Percentiles rank a stretch among this genome's conserved stretches.
Conservation (phyloP, 306 rosid species). For the Glycine tomentella region DNA sequence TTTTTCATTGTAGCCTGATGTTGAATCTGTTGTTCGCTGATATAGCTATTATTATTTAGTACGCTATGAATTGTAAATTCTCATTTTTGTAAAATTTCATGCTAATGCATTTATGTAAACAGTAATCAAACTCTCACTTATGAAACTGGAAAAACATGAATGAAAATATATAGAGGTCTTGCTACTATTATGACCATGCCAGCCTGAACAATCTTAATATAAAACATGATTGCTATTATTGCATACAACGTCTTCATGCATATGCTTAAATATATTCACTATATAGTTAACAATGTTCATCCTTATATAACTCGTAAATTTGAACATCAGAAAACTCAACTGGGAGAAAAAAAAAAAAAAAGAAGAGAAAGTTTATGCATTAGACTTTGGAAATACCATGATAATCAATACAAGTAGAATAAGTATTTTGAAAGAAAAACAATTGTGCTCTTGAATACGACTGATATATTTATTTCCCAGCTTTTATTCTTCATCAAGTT, state of each 20-base stretch:
- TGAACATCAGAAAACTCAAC: neutral
- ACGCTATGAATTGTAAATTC: neutral
- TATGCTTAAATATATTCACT: neutral
- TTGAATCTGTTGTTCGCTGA: no score
- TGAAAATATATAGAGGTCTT: neutral
- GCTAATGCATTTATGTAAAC: conserved; percentile 18
- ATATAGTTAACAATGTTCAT: no score
- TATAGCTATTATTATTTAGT: no score
- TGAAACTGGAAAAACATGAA: neutral
- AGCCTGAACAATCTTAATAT: neutral
- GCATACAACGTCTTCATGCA: neutral
- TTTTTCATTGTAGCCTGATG: no score
- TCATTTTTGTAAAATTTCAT: neutral
- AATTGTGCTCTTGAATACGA: no score
- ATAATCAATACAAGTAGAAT: neutral
- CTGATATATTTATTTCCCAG: neutral
- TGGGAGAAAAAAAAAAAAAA: no score
- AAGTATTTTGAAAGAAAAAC: neutral
- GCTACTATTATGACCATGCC: neutral
- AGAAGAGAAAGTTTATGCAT: neutral
- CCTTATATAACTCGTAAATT: no score
- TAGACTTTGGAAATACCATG: neutral
- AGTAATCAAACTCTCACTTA: neutral
- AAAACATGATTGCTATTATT: neutral
- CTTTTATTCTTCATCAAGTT: neutral